Conservation (phyloP, 257 asterid species). For the Forsythia viridissima region DNA sequence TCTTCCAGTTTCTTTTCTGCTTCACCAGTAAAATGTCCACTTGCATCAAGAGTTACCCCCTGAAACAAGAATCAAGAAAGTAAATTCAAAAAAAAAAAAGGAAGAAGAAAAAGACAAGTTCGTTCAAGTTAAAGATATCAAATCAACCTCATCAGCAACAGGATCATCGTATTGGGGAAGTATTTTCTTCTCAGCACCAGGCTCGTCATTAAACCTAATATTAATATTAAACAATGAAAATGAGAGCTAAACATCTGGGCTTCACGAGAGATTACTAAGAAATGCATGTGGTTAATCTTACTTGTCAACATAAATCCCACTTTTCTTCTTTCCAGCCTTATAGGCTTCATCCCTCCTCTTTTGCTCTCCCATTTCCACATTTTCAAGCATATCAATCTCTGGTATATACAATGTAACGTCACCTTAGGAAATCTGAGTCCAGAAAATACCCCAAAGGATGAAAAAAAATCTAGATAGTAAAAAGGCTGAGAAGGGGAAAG, state of each 20-base stretch:
- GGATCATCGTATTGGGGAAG: constrained; percentile 98
- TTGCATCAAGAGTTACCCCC: constrained; percentile 90
- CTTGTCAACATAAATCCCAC: constrained; percentile 84
- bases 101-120: neutral
- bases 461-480: constrained; percentile 29
- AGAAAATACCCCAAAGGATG: constrained; percentile 57
- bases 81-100: constrained; percentile 16
- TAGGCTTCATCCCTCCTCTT: constrained; percentile 87
- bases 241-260: constrained; percentile 15
- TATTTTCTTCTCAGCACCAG: constrained; percentile 59
- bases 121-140: constrained; percentile 12
- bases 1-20: constrained; percentile 91
- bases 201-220: constrained; percentile 72
- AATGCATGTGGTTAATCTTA: constrained; percentile 34
- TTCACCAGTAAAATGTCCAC: constrained; percentile 83
- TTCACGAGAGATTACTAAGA: constrained; percentile 8
- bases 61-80: constrained; percentile 30
- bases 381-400: constrained; percentile 97
- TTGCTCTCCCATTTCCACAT: constrained; percentile 98
- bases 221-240: constrained; percentile 18
- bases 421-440: constrained; percentile 95
- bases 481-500: constrained; percentile 8
- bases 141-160: constrained; percentile 71
- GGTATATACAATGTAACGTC: constrained; percentile 80
- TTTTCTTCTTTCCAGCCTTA: constrained; percentile 81